Percentiles rank a stretch among this genome's conserved stretches.
Conservation (phyloP, 1,284 basidiomycete genomes). For the Melampsora larici-populina region DNA sequence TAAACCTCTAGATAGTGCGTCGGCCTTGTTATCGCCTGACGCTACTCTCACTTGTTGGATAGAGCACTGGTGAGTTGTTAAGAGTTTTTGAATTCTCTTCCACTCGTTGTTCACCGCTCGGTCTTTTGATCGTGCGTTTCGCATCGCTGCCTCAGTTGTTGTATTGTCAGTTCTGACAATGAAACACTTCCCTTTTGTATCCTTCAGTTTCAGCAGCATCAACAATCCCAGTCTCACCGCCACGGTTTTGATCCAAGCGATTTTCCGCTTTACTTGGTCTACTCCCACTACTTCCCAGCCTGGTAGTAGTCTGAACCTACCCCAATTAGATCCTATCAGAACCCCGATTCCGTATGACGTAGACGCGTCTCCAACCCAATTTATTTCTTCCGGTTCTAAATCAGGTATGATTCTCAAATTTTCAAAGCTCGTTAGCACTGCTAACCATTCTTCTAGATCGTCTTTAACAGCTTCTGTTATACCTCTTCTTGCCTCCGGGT, state of each 20-base stretch:
- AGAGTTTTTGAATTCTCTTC: neutral
- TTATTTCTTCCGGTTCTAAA: no score
- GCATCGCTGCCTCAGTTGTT: neutral
- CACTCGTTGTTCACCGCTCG: neutral
- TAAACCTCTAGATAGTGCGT: conserved; percentile 11
- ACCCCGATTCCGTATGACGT: no score
- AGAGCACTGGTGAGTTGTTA: neutral
- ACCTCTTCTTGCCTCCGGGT: neutral
- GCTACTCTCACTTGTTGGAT: neutral
- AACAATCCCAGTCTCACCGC: neutral
- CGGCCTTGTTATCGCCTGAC: neutral
- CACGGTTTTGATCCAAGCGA: no score
- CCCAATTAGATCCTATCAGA: neutral
- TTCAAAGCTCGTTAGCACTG: neutral
- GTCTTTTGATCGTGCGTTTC: conserved; percentile 3
- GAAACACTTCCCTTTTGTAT: neutral
- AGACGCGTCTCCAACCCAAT: no score
- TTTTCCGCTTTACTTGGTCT: neutral
- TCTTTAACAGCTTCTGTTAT: neutral
- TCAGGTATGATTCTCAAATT: conserved; percentile 1
- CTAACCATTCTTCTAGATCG: neutral
- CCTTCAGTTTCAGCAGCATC: neutral
- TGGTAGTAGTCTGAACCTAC: neutral
- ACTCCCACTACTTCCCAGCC: neutral
- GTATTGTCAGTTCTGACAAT: conserved; percentile 18